Conservation (phyloP, 768 basidiomycete genomes). For the Suillus cothurnatus region DNA sequence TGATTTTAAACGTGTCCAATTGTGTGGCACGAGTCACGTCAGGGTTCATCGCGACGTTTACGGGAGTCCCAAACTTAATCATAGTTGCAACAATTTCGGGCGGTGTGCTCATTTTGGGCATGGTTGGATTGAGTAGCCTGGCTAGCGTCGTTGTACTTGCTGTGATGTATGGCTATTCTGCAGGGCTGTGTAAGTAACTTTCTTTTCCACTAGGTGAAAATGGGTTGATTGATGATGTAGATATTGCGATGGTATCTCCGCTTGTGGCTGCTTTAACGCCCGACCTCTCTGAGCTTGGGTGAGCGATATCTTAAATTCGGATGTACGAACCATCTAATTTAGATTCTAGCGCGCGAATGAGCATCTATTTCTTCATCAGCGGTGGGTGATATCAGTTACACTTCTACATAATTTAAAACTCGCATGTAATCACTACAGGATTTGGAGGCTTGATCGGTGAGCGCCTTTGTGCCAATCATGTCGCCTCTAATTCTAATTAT, state of each 20-base stretch:
- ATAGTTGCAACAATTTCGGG: slow-evolving; percentile 34
- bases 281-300: slow-evolving; percentile 20
- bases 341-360: slow-evolving; percentile 38
- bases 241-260: slow-evolving; percentile 44
- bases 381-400: slow-evolving; percentile 31
- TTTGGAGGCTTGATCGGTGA: slow-evolving; percentile 26
- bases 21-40: slow-evolving; percentile 35
- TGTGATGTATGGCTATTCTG: slow-evolving; percentile 47
- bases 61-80: slow-evolving; percentile 46
- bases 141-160: slow-evolving; percentile 40
- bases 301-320: slow-evolving; percentile 6
- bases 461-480: slow-evolving; percentile 1
- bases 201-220: neutral
- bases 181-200: slow-evolving; percentile 34
- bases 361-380: slow-evolving; percentile 50
- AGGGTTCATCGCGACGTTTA: slow-evolving; percentile 31
- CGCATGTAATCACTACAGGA: slow-evolving; percentile 15
- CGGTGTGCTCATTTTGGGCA: slow-evolving; percentile 41
- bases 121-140: slow-evolving; percentile 38
- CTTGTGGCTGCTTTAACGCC: slow-evolving; percentile 45
- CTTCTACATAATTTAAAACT: slow-evolving; percentile 4
- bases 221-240: slow-evolving; percentile 16
- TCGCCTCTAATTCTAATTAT: slow-evolving; percentile 21
- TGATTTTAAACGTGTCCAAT: slow-evolving; percentile 33
- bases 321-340: slow-evolving; percentile 4